Evolutionary conservation across 495 filamentous ascomycete species (phyloP).

Genomic region (Penicillium egyptiacum): DNA sequence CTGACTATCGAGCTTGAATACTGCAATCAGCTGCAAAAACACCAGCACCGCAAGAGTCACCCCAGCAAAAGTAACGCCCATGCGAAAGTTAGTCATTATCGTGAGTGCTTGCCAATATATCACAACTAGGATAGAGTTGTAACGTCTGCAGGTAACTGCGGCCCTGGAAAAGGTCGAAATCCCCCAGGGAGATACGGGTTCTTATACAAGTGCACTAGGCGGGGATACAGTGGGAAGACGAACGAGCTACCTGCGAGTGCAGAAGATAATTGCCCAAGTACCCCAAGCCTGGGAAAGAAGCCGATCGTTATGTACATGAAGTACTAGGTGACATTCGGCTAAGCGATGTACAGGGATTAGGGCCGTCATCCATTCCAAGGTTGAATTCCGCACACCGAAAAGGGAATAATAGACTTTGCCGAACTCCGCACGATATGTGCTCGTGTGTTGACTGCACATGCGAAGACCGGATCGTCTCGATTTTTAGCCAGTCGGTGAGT

Average conservation of each 20-base stretch:
- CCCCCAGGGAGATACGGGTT: not conserved
- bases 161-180: not conserved
- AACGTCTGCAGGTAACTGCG: conserved; percentile 3
- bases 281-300: not conserved
- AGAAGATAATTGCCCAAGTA: conserved; percentile 6
- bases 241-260: not conserved
- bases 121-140: conserved; percentile 3
- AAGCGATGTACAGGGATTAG: conserved; percentile 15
- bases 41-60: conserved; percentile 30
- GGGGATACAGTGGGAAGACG: not conserved
- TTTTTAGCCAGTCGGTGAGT: not conserved
- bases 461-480: not conserved
- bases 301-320: conserved; percentile 16
- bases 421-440: conserved; percentile 19
- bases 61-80: conserved; percentile 27
- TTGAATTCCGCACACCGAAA: conserved; percentile 16
- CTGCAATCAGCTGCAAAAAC: conserved; percentile 33
- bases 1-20: conserved; percentile 20
- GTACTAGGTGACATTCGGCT: conserved; percentile 11
- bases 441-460: conserved; percentile 6
- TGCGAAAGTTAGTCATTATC: conserved; percentile 35
- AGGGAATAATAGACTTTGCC: conserved; percentile 18
- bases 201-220: conserved; percentile 5
- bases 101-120: not conserved
- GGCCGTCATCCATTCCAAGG: conserved; percentile 16